Conservation (phyloP, 2,329 filamentous ascomycete genomes). For the Fonsecaea nubica region DNA sequence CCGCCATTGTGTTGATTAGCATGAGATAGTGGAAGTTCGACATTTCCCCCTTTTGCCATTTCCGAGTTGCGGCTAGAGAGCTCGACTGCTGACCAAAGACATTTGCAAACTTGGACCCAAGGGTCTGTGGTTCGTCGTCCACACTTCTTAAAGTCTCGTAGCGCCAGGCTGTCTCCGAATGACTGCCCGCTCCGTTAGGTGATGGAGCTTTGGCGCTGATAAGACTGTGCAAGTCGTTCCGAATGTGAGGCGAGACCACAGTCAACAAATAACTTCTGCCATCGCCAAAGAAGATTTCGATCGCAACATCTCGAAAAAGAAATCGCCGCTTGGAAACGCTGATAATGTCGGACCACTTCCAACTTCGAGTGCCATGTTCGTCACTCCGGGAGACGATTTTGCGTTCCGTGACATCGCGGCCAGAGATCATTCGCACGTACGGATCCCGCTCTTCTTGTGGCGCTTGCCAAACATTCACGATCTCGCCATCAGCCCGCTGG, state of each 20-base stretch:
- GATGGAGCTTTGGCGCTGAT: constrained; percentile 76
- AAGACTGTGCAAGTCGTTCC: constrained; percentile 81
- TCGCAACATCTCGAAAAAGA: constrained; percentile 89
- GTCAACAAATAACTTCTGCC: constrained; percentile 94
- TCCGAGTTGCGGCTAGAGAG: constrained; percentile 82
- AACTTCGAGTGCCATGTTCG: constrained; percentile 85
- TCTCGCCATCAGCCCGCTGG: constrained; percentile 91
- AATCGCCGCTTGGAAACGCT: constrained; percentile 96
- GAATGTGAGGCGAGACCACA: constrained; percentile 72
- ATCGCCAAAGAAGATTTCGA: constrained; percentile 98
- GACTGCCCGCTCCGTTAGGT: constrained; percentile 64
- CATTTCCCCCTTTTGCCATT: constrained; percentile 92
- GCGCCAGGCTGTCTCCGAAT: constrained; percentile 89
- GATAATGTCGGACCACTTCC: constrained; percentile 93
- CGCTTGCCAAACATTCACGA: constrained; percentile 95
- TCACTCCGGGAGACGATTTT: constrained; percentile 54
- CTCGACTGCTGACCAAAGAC: constrained; percentile 85
- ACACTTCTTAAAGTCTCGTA: constrained; percentile 79
- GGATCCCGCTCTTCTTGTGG: constrained; percentile 90
- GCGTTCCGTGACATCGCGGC: constrained; percentile 69
- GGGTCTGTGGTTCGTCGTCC: constrained; percentile 67
- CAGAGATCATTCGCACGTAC: constrained; percentile 91
- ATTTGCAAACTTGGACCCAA: constrained; percentile 88
- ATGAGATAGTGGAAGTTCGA: constrained; percentile 99
- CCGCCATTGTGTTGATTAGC: constrained; percentile 97